Evolutionary conservation across 2,329 filamentous ascomycete species (phyloP).

Genomic region (Curvularia spicifera): DNA sequence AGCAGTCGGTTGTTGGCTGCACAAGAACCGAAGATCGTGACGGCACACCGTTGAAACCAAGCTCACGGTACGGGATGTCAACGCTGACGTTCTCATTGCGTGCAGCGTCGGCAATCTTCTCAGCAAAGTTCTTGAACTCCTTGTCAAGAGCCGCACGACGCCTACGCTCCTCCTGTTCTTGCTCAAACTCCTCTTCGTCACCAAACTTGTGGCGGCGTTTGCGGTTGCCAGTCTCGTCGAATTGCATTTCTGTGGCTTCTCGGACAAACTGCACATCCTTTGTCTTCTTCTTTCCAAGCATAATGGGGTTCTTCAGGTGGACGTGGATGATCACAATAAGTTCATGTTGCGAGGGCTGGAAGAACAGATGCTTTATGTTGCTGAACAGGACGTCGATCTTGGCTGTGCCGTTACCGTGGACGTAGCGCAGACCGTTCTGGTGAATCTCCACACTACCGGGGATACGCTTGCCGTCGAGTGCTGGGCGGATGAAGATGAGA

Average conservation of each 20-base stretch:
- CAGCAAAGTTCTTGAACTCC: slow-evolving; percentile 93
- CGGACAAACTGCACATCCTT: slow-evolving; percentile 98
- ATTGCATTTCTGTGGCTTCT: slow-evolving; percentile 97
- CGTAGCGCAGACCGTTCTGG: slow-evolving; percentile 96
- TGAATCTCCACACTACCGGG: slow-evolving; percentile 97
- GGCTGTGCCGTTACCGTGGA: slow-evolving; percentile 77
- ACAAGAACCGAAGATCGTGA: slow-evolving; percentile 95
- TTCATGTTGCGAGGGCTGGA: slow-evolving; percentile 95
- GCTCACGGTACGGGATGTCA: slow-evolving; percentile 94
- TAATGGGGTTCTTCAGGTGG: slow-evolving; percentile 96
- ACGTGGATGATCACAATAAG: slow-evolving; percentile 98
- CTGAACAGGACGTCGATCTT: slow-evolving; percentile 94
- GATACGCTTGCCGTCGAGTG: slow-evolving; percentile 95
- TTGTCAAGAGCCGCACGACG: slow-evolving; percentile 91
- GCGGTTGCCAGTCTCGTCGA: slow-evolving; percentile 97
- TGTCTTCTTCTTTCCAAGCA: slow-evolving; percentile 98
- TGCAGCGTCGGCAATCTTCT: slow-evolving; percentile 96
- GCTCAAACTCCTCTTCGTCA: slow-evolving; percentile 98
- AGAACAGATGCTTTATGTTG: slow-evolving; percentile 98
- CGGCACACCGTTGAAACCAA: slow-evolving; percentile 96
- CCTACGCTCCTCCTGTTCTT: slow-evolving; percentile 94
- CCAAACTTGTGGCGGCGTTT: slow-evolving; percentile 98
- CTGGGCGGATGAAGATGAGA: slow-evolving; percentile 93
- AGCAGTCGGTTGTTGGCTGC: slow-evolving; percentile 93
- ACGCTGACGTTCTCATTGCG: slow-evolving; percentile 90